Conservation (phyloP, 345 rosid genomes). For the Brassica cretica region DNA sequence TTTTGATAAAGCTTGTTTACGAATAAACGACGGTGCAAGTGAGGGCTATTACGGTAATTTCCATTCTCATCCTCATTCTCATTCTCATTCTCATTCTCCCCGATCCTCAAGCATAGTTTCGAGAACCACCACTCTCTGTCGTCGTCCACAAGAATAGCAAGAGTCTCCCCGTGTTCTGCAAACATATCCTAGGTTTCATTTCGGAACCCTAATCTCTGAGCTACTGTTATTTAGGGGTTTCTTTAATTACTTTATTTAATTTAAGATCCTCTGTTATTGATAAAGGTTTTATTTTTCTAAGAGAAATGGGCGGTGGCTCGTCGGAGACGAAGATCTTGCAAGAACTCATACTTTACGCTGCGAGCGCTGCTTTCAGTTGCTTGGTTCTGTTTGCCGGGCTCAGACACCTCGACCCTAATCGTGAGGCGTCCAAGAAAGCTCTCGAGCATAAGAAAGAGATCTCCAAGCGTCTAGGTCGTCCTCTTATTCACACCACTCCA, state of each 20-base stretch:
- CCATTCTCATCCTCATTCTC: too few species aligned
- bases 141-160: conserved; percentile 31
- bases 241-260: not conserved
- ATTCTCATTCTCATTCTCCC: not conserved
- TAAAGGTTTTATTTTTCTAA: not conserved
- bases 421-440: conserved; percentile 89
- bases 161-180: not conserved
- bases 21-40: conserved; percentile 14
- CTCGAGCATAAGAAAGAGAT: conserved; percentile 91
- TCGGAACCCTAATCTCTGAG: not conserved
- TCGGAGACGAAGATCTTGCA: conserved; percentile 80
- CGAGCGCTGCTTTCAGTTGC: conserved; percentile 94
- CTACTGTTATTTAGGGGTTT: not conserved
- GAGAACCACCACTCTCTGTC: conserved; percentile 17
- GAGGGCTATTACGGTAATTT: conserved; percentile 29
- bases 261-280: not conserved
- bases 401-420: conserved; percentile 86
- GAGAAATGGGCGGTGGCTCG: conserved; percentile 55
- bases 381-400: conserved; percentile 84
- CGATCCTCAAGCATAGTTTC: conserved; percentile 26
- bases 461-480: conserved; percentile 86
- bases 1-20: not conserved
- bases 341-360: conserved; percentile 81
- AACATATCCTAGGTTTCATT: conserved; percentile 11
- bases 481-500: conserved; percentile 80